Conservation (phyloP, 495 filamentous ascomycete genomes). For the Xylaria palmicola region DNA sequence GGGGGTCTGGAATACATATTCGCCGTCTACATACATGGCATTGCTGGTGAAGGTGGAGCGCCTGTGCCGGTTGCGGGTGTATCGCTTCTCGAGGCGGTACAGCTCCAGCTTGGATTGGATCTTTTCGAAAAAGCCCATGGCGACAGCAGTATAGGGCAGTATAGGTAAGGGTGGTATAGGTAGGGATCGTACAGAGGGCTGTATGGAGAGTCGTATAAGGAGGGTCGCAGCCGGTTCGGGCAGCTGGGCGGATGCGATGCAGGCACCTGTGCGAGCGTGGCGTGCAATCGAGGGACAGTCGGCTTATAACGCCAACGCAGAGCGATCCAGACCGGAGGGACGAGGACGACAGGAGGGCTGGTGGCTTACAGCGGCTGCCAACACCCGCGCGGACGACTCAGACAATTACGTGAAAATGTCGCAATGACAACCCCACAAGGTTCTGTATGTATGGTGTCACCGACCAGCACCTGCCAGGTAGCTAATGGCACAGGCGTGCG, state of each 20-base stretch:
- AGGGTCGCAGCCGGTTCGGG: no score
- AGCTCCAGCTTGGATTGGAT: slow-evolving; percentile 71
- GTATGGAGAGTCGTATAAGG: no score
- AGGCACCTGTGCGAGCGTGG: no score
- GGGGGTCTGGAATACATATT: slow-evolving; percentile 72
- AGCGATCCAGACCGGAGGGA: no score
- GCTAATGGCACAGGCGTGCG: background rate
- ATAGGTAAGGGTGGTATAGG: no score
- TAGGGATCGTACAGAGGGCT: no score
- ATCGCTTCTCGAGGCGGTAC: slow-evolving; percentile 89
- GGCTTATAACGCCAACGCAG: no score
- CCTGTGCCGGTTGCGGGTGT: slow-evolving; percentile 76
- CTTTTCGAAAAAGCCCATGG: slow-evolving; percentile 46
- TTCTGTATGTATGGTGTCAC: background rate
- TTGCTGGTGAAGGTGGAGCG: slow-evolving; percentile 83
- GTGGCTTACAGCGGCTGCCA: slow-evolving; percentile 2
- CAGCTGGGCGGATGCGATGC: no score
- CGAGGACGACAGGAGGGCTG: background rate
- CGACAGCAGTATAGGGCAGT: slow-evolving; percentile 5
- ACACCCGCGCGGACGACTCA: background rate
- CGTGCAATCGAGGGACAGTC: no score
- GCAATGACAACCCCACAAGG: background rate
- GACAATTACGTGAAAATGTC: background rate
- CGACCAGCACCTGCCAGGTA: background rate
- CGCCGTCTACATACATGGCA: slow-evolving; percentile 86